Evolutionary conservation across 257 asterid genomes (phyloP).

Genomic region (Gynochthodes officinalis): DNA sequence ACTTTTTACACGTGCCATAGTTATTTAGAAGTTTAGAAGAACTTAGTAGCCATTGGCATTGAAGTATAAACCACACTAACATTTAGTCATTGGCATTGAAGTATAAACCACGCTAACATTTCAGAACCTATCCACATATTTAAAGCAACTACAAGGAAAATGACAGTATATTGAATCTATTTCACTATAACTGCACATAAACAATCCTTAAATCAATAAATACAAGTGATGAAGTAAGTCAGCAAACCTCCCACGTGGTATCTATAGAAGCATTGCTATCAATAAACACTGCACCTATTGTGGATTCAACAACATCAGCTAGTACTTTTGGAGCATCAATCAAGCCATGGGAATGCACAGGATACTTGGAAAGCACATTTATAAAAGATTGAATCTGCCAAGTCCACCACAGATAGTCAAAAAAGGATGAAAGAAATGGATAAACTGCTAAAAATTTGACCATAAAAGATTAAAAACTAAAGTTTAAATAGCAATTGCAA

Average conservation of each 20-base stretch:
- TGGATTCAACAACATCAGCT: slow-evolving; percentile 83
- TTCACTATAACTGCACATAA: background rate
- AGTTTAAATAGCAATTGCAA: background rate
- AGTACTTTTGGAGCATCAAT: slow-evolving; percentile 78
- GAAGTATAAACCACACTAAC: too few species aligned
- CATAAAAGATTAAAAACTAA: background rate
- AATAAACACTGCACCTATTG: slow-evolving; percentile 76
- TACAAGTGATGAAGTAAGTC: background rate
- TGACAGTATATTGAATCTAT: background rate
- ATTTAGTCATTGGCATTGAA: too few species aligned
- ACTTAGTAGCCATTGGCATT: too few species aligned
- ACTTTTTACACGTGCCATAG: too few species aligned
- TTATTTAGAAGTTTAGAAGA: background rate
- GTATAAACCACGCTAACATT: background rate
- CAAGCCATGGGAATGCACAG: slow-evolving; percentile 74
- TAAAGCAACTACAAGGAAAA: background rate
- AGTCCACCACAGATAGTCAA: slow-evolving; percentile 5
- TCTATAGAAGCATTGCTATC: slow-evolving; percentile 68
- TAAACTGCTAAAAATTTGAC: slow-evolving; percentile 7
- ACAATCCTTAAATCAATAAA: background rate
- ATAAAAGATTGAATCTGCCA: slow-evolving; percentile 68
- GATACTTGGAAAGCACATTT: slow-evolving; percentile 57
- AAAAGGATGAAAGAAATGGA: slow-evolving; percentile 2
- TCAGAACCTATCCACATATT: background rate
- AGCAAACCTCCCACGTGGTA: slow-evolving; percentile 66